Base-by-base conservation (phyloP, 805 yeast species). In the Kluyveromyces lactis region DNA sequence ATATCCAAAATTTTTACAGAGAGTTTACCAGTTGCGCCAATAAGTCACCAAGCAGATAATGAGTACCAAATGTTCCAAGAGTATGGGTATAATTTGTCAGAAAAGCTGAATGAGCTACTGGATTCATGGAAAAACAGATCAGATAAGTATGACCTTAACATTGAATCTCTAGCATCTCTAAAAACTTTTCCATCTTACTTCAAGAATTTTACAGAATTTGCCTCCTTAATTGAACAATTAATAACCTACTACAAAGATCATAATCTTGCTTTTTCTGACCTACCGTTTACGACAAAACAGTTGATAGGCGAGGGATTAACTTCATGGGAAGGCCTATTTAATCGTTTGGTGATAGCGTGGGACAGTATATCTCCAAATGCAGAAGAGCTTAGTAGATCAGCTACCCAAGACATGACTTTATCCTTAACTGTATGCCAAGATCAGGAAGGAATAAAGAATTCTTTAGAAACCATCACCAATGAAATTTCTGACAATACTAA, bases 291-390 rank as follows among this genome's bases (percentile, higher is more conserved):
- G 4, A 50, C 50, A 3, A 33, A 35, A 2, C 18, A 46, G 2
- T 26, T 58, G 13, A 11, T 55, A 24, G 35, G 44, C n/a, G 58
- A 58, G 36, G 34, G 41, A 1, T 31, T 45, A 5, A 33, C 33
- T 15, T 42, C 47, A 18, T 32, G 52, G 21, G 59, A 53, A 21
- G 26, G 48, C 4, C 46, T 52, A 21, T 53, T 51, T 34, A 54
- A 43, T 36, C 54, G 51, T 34, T 30, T 58, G 13, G 38, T 52
- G 18, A 56, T 55, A 44, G 54, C 60, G 38, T 58, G 62, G 63
- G 54, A 45, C 23, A 39, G 46, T 4, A 45, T 49, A 1, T 37
- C 47, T 3, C 18, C 41, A 2, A 36, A 48, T 23, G 44, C 60
- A 4, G 53, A 48, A 18, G 10, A 15, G 7, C 21, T 49, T 5